Evolutionary conservation across 2,329 filamentous ascomycete genomes (phyloP).

Genomic region (Mollisiaceae sp.): DNA sequence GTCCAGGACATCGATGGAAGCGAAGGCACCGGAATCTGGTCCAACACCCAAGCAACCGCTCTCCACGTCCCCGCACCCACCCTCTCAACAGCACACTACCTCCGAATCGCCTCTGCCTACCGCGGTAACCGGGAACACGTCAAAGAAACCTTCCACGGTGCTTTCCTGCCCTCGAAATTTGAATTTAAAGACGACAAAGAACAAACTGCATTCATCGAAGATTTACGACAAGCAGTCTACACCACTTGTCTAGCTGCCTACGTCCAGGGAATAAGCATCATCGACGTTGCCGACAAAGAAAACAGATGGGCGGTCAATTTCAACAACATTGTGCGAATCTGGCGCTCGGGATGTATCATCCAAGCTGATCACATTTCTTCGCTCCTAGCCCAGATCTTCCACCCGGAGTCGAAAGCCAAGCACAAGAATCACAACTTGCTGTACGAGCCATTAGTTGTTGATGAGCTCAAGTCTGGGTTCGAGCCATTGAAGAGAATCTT

Average conservation of each 20-base stretch:
- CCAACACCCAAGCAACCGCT: conserved; percentile 63
- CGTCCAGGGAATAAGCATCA: conserved; percentile 69
- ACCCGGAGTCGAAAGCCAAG: conserved; percentile 40
- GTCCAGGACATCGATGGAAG: conserved; percentile 70
- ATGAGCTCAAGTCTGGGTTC: conserved; percentile 58
- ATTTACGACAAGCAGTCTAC: conserved; percentile 65
- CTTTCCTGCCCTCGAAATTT: conserved; percentile 34
- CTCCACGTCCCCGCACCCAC: conserved; percentile 69
- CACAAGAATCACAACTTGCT: conserved; percentile 52
- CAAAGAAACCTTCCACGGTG: conserved; percentile 52
- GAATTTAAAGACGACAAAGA: conserved; percentile 42
- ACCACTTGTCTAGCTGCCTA: conserved; percentile 65
- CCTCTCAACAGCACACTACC: conserved; percentile 62
- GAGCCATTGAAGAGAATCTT: conserved; percentile 60
- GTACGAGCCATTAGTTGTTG: conserved; percentile 51
- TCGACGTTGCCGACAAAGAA: conserved; percentile 60
- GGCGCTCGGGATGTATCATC: conserved; percentile 75
- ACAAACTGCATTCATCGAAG: conserved; percentile 55
- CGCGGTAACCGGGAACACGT: conserved; percentile 58
- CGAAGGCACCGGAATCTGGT: conserved; percentile 72
- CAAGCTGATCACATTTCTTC: conserved; percentile 68
- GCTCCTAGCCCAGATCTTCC: conserved; percentile 55
- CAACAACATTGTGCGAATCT: conserved; percentile 60
- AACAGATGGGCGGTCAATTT: conserved; percentile 65
- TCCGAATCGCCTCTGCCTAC: conserved; percentile 61